Evolutionary conservation across 164 flowering plant genomes (phyloP).

Genomic region (Platanus orientalis): DNA sequence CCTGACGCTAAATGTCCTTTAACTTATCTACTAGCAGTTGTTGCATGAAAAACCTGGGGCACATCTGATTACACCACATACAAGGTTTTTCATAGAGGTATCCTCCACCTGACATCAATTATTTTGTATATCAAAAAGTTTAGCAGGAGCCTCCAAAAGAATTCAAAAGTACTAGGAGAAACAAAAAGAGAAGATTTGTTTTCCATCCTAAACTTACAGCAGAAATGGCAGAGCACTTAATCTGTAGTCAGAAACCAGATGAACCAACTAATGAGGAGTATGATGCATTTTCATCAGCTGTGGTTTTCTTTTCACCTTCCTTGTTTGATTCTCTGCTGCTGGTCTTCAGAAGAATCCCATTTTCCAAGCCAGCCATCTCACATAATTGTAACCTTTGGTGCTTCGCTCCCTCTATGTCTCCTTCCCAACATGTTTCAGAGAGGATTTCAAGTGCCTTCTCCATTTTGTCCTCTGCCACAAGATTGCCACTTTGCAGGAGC

Average conservation of each 20-base stretch:
- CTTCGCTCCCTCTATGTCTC: conserved; percentile 65
- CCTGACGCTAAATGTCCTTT: too few species aligned
- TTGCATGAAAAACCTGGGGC: too few species aligned
- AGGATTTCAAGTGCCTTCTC: conserved; percentile 73
- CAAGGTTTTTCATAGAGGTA: too few species aligned
- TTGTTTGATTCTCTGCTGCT: conserved; percentile 13
- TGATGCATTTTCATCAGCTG: conserved; percentile 71
- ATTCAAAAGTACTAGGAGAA: background rate
- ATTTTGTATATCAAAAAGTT: background rate
- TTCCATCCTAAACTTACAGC: background rate
- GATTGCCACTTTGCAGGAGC: conserved; percentile 65
- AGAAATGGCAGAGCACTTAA: background rate
- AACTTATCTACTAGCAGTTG: too few species aligned
- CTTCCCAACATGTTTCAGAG: conserved; percentile 90
- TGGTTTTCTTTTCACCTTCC: conserved; percentile 11
- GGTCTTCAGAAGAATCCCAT: conserved; percentile 13
- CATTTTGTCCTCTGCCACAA: conserved; percentile 51
- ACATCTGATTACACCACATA: too few species aligned
- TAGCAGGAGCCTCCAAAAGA: background rate
- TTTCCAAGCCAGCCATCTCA: conserved; percentile 52
- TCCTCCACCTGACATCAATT: too few species aligned
- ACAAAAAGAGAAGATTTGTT: background rate
- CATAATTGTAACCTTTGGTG: conserved; percentile 40
- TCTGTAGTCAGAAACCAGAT: conserved; percentile 51
- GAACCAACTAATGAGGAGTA: conserved; percentile 86